Base-by-base conservation (phyloP, 2,329 filamentous ascomycete genomes). In the Alternaria hordeiaustralica region DNA sequence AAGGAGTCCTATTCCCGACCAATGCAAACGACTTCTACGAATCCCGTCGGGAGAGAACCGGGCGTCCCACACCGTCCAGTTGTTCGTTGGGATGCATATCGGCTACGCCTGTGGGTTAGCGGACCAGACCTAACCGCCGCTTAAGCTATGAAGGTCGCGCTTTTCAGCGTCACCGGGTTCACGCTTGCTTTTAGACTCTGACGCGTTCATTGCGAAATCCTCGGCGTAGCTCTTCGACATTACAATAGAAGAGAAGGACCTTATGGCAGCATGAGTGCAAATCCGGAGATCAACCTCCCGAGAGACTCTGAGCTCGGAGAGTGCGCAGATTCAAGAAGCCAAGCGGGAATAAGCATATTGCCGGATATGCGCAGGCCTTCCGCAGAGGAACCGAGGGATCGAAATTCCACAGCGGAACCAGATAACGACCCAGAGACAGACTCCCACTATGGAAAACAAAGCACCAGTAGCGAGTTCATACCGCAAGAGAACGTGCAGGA, bases 221-320 rank as follows among this genome's bases (percentile, higher is more conserved):
- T 63, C 57, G 15, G 53, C 5, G 25, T 30, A 9, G n/a, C 20
- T 23, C 20, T 23, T 44, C 47, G 43, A 21, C 20, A 20, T 44
- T n/a, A 20, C 43, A 6, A 36, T 28, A 15, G 36, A 60, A 44
- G 44, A 55, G 20, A 12, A 59, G 23, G 53, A 44, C 8, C 53
- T 21, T 18, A 64, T 66, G 62, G 55, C 46, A 63, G 9, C 50
- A 83, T 83, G 81, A 74, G 79, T 25, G 49, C 55, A 11, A 75
- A 73, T 60, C 73, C 78, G 51, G 79, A 81, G 56, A 72, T 80
- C 54, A 73, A 79, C 30, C 69, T 81, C 18, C 78, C 73, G 3
- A 60, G 47, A 10, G 47, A 58, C 45, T 72, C 71, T 49, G 62
- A 72, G n/a, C 60, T 62, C 23, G 65, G 64, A 44, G 59, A 61